Conservation (phyloP, 2,329 filamentous ascomycete genomes). For the Fusarium verticillioides region DNA sequence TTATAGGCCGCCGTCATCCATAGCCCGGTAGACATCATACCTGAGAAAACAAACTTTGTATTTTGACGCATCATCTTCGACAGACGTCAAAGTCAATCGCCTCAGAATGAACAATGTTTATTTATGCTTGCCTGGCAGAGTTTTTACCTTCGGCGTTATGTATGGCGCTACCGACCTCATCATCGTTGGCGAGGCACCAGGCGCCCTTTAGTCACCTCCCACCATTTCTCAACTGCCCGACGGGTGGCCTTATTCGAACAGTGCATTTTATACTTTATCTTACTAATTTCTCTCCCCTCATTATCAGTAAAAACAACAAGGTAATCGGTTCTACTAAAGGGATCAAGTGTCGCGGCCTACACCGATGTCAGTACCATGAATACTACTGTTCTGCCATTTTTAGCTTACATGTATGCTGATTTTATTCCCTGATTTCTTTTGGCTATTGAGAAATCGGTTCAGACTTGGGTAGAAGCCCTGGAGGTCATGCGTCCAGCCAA, state of each 20-base stretch:
- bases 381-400: rapidly evolving
- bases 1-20: no score
- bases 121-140: neutral
- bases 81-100: neutral
- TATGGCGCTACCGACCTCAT: neutral
- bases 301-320: neutral
- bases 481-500: neutral
- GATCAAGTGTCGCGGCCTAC: neutral
- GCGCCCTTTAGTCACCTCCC: neutral
- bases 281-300: neutral
- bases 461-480: neutral
- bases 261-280: neutral
- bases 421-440: neutral
- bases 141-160: rapidly evolving
- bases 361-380: rapidly evolving
- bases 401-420: neutral
- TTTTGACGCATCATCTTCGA: neutral
- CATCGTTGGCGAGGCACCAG: neutral
- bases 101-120: rapidly evolving
- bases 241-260: neutral
- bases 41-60: neutral
- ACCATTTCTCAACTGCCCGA: neutral
- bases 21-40: no score
- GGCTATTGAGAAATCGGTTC: neutral
- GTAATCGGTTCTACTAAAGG: neutral